Evolutionary conservation across 2,329 filamentous ascomycete species (phyloP).

Genomic region (Colletotrichum tropicicola): DNA sequence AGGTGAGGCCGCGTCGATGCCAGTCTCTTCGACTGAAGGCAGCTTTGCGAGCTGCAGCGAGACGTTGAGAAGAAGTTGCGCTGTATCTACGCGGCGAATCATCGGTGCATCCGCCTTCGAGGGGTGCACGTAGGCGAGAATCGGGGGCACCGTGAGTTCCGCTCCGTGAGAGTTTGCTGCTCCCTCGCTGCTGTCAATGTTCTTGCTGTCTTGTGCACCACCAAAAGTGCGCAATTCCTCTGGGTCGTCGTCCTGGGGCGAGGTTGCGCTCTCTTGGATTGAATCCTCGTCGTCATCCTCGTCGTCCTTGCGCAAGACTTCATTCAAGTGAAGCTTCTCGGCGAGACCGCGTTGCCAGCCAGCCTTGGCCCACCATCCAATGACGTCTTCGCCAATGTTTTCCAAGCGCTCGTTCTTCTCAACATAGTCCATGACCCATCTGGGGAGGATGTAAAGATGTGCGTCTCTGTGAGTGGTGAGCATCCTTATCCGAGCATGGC

Average conservation of each 20-base stretch:
- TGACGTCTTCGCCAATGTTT: slow-evolving; percentile 88
- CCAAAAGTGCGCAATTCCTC: slow-evolving; percentile 29
- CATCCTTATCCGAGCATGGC: slow-evolving; percentile 81
- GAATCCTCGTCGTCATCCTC: slow-evolving; percentile 48
- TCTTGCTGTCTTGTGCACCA: background rate
- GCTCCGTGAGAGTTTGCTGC: slow-evolving; percentile 34
- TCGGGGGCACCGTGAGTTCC: slow-evolving; percentile 65
- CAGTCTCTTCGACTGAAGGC: slow-evolving; percentile 72
- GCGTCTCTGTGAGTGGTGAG: slow-evolving; percentile 87
- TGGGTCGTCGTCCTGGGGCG: slow-evolving; percentile 35
- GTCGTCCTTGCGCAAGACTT: slow-evolving; percentile 65
- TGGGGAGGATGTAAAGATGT: slow-evolving; percentile 93
- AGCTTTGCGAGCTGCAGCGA: slow-evolving; percentile 90
- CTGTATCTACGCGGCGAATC: slow-evolving; percentile 88
- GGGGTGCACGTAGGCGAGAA: slow-evolving; percentile 85
- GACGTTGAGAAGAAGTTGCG: slow-evolving; percentile 80
- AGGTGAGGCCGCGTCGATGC: slow-evolving; percentile 67
- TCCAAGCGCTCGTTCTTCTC: slow-evolving; percentile 83
- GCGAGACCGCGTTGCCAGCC: slow-evolving; percentile 86
- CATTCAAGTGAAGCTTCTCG: slow-evolving; percentile 78
- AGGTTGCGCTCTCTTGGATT: slow-evolving; percentile 38
- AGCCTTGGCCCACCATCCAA: slow-evolving; percentile 96
- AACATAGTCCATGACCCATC: slow-evolving; percentile 89
- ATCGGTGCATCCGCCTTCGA: slow-evolving; percentile 63
- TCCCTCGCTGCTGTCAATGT: slow-evolving; percentile 22